Base-by-base conservation (phyloP, 495 filamentous ascomycete genomes). In the Ascodesmis nigricans region DNA sequence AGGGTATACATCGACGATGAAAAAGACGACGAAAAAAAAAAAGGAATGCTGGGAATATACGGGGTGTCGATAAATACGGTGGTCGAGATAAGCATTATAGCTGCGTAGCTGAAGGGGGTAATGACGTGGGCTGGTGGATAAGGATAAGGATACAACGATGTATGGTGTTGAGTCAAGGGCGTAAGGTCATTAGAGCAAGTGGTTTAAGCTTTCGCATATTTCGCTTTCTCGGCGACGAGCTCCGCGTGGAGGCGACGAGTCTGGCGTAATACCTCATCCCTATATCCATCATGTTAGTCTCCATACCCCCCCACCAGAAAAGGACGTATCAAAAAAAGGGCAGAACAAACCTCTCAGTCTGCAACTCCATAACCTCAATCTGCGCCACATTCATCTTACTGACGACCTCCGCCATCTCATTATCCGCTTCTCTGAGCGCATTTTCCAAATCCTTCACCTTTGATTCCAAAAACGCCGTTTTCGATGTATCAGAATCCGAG, bases 391-490 rank as follows among this genome's bases (percentile, higher is more conserved):
- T 92, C 81, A 97, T 92, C 35, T 76, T 65, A 35, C 73, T 62
- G 10, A 97, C 78, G 2, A 93, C 84, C 54, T 87, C 76, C 50
- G 84, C 69, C 87, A 97, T 93, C 61, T 93, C 84, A 37, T 61
- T 59, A 46, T 95, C 87, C 13, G 87, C 79, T 39, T 87, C 68
- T 16, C 63, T 58, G 13, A 95, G 62, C 7, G 81, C 75, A 36
- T 64, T 69, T 56, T 97, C 87, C 8, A 97, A 66, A 47, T 90
- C 80, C 38, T 66, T 63, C 19, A 78, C 71, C 33, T 72, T 66
- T 38, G 67, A 68, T 56, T 80, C 77, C 35, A 97, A 56, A 19
- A 53, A 47, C 41, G 81, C 72, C 16, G 82, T 68, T 55, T 74
- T 69, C 29, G 74, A 60, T 3, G 66, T 63, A 45, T 80, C 67